Percentiles rank a stretch among this genome's conserved stretches.
Evolutionary conservation across 1,284 basidiomycete genomes (phyloP).

Genomic region (Irpex rosettiformis): DNA sequence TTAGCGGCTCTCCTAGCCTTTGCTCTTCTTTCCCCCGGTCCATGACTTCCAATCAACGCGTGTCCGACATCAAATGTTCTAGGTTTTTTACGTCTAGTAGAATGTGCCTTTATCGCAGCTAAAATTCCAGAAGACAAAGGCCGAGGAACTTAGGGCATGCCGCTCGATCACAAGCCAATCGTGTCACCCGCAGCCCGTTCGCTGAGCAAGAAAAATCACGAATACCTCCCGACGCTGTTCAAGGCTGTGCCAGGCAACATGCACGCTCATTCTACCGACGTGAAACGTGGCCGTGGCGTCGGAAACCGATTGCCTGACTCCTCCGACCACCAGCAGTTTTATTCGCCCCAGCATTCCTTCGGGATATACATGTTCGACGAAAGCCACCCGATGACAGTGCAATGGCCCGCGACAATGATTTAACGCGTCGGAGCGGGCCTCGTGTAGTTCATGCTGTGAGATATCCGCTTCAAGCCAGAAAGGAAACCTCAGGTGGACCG

Average conservation of each 20-base stretch:
- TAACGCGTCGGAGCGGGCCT: background rate
- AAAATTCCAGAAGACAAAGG: background rate
- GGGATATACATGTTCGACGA: too few species aligned
- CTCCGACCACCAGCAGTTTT: too few species aligned
- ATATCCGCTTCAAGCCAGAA: background rate
- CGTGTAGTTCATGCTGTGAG: background rate
- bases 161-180: background rate
- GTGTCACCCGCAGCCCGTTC: background rate
- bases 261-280: background rate
- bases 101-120: background rate
- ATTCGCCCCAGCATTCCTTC: too few species aligned
- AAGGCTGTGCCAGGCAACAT: background rate
- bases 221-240: background rate
- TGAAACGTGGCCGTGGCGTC: background rate
- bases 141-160: background rate
- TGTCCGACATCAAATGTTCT: background rate
- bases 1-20: constrained; percentile 22
- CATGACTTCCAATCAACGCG: background rate
- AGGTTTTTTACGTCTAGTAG: background rate
- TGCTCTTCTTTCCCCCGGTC: constrained; percentile 12
- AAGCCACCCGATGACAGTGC: background rate
- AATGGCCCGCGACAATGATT: background rate
- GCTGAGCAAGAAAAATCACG: background rate
- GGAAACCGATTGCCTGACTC: too few species aligned
- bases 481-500: background rate